Conservation (phyloP, 2,329 filamentous ascomycete genomes). For the Phyllosticta citribraziliensis region DNA sequence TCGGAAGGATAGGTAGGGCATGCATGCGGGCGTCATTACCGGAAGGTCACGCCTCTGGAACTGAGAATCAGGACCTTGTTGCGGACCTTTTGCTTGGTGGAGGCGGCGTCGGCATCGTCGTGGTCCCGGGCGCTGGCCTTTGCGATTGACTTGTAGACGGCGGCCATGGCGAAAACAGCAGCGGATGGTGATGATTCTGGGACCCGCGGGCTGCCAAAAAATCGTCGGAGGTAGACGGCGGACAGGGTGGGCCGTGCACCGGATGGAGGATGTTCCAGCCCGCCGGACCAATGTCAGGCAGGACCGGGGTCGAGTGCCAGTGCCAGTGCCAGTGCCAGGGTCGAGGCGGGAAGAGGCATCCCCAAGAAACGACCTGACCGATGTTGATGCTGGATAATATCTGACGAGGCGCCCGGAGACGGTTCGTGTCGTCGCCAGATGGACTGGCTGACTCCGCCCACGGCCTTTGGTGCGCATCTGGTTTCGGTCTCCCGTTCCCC, state of each 20-base stretch:
- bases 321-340: neutral
- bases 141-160: slow-evolving; percentile 48
- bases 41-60: slow-evolving; percentile 83
- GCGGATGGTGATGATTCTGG: neutral
- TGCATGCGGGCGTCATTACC: slow-evolving; percentile 41
- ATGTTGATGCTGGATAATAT: neutral
- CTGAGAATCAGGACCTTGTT: slow-evolving; percentile 77
- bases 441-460: neutral
- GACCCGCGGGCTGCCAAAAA: neutral
- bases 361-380: neutral
- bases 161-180: slow-evolving; percentile 33
- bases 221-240: neutral
- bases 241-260: neutral
- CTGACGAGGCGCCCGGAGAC: neutral
- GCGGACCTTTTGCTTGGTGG: slow-evolving; percentile 30
- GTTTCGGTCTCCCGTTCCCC: neutral
- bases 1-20: neutral
- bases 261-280: neutral
- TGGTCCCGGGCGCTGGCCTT: slow-evolving; percentile 30
- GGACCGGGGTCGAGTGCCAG: neutral
- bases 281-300: neutral
- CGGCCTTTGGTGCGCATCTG: too few relatives aligned
- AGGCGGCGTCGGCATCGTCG: slow-evolving; percentile 21
- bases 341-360: neutral
- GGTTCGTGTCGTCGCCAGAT: neutral